A percentile compares a stretch with the other conserved stretches of the same genome.
These are phyloP conservation scores for Parasitella parasitica DNA, from an alignment of 371 early-diverging fungal genomes.

Conservation along the genomic window DNA sequence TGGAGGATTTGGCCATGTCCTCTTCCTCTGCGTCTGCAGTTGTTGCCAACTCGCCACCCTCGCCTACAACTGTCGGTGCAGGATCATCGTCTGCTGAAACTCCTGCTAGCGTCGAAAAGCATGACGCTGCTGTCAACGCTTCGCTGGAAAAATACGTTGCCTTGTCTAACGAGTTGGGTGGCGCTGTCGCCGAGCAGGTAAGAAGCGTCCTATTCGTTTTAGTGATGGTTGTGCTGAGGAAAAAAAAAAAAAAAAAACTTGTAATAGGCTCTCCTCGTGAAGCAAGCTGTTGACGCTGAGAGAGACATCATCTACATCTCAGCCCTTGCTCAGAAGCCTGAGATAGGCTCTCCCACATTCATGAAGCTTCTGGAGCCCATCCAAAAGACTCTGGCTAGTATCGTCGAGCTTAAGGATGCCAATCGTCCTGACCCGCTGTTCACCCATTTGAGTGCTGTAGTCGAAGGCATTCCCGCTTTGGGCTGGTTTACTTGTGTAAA, in stretches of 20 bases:
- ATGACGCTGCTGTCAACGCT: slow-evolving; percentile 65
- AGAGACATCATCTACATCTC: slow-evolving; percentile 76
- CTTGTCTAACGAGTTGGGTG: slow-evolving; percentile 66
- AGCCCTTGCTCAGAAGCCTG: slow-evolving; percentile 77
- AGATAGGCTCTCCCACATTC: slow-evolving; percentile 49
- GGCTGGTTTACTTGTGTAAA: slow-evolving; percentile 91
- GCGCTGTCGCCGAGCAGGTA: slow-evolving; percentile 76
- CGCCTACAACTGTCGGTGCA: slow-evolving; percentile 33
- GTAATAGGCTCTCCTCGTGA: slow-evolving; percentile 44
- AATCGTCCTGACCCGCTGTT: slow-evolving; percentile 75
- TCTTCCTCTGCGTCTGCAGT: slow-evolving; percentile 56
- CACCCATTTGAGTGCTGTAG: slow-evolving; percentile 82
- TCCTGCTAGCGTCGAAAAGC: slow-evolving; percentile 61
- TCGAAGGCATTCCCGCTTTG: slow-evolving; percentile 88
- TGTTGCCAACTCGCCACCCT: slow-evolving; percentile 45
- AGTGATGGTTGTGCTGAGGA: too few relatives aligned
- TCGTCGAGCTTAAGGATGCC: slow-evolving; percentile 70
- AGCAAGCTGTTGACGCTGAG: slow-evolving; percentile 67
- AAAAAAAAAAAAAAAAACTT: too few relatives aligned
- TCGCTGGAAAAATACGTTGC: slow-evolving; percentile 55
- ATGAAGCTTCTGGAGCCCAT: slow-evolving; percentile 70
- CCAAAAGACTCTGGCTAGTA: slow-evolving; percentile 65
- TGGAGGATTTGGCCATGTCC: slow-evolving; percentile 77
- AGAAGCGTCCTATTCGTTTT: too few relatives aligned
- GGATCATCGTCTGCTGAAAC: slow-evolving; percentile 22